These are phyloP conservation scores for Lentinula lateritia DNA, from an alignment of 768 basidiomycete genomes.

Conservation along the genomic window DNA sequence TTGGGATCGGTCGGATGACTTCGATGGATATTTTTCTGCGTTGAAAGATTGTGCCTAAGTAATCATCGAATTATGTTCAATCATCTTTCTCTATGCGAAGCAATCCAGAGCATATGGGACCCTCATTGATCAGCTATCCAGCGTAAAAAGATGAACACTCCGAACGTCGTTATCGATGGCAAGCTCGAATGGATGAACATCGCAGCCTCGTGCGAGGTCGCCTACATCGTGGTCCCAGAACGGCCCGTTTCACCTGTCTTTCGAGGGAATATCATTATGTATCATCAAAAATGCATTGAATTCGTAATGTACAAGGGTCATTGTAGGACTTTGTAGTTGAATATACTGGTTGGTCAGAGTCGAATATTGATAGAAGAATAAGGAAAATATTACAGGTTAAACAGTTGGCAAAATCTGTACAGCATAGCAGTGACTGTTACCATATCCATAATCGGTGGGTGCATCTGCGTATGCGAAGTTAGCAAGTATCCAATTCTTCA, in stretches of 20 bases:
- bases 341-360: background rate
- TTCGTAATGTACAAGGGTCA: conserved; percentile 7
- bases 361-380: background rate
- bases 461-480: conserved; percentile 45
- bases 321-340: background rate
- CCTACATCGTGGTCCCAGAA: too few relatives aligned
- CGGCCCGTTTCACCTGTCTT: background rate
- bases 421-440: conserved; percentile 84
- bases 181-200: too few relatives aligned
- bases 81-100: background rate
- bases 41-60: conserved; percentile 1
- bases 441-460: conserved; percentile 87
- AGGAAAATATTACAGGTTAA: conserved; percentile 33
- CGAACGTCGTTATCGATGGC: background rate
- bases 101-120: background rate
- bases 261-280: background rate
- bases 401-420: conserved; percentile 67
- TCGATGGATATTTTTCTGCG: background rate
- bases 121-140: background rate
- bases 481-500: background rate
- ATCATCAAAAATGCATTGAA: background rate
- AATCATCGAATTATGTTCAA: background rate
- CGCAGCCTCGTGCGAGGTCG: too few relatives aligned
- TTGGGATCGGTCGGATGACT: conserved; percentile 31
- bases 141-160: background rate